Percentiles rank a stretch among this genome's conserved stretches.
Conservation (phyloP, 2,329 filamentous ascomycete genomes). For the Diaporthe sp. region DNA sequence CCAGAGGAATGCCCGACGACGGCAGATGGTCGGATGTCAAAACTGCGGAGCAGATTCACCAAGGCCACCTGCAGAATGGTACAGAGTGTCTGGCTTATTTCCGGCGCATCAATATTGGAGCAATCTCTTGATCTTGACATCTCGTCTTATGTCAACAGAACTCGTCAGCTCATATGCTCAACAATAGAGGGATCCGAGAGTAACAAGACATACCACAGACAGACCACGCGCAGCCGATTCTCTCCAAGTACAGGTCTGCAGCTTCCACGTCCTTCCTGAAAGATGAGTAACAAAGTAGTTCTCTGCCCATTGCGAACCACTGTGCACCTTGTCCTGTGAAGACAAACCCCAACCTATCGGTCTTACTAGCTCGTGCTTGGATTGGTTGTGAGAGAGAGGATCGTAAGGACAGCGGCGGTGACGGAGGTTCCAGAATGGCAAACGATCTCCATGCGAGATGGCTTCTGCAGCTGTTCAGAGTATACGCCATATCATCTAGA, state of each 20-base stretch:
- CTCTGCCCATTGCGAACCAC: neutral
- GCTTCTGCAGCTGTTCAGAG: neutral
- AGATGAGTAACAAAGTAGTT: neutral
- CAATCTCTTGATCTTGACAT: neutral
- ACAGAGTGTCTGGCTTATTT: neutral
- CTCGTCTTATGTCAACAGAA: neutral
- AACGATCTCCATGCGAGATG: neutral
- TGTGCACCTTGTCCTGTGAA: constrained; percentile 1
- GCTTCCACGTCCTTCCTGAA: neutral
- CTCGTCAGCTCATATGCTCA: neutral
- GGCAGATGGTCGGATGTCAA: neutral
- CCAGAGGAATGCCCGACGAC: constrained; percentile 20
- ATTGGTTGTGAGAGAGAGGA: neutral
- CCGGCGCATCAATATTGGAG: neutral
- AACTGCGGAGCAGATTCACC: neutral
- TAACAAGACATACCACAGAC: neutral
- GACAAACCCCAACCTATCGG: neutral
- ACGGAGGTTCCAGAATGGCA: neutral
- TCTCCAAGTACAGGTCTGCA: neutral
- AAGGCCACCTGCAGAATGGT: neutral
- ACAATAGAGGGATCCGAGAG: neutral
- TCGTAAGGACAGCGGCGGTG: neutral
- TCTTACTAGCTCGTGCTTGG: too few relatives aligned
- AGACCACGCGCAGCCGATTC: neutral
- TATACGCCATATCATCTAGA: neutral